A percentile compares a stretch with the other conserved stretches of the same genome.
These are phyloP conservation scores for Alternaria ventricosa DNA, from an alignment of 2,329 filamentous ascomycete genomes.

Conservation along the genomic window DNA sequence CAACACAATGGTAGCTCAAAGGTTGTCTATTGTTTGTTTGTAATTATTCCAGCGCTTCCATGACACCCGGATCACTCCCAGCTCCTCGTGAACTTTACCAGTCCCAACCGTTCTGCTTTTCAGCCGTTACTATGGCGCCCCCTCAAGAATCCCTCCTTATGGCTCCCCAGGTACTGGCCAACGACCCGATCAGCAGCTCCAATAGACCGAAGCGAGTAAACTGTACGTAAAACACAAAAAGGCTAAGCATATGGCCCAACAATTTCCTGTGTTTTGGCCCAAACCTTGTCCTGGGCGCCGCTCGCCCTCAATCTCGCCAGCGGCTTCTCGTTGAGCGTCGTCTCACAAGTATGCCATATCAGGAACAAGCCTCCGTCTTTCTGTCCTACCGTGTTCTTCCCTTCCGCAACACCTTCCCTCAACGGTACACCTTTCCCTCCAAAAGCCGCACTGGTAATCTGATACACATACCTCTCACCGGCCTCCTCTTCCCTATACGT, in stretches of 20 bases:
- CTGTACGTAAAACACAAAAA: neutral
- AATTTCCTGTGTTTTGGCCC: neutral
- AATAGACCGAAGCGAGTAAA: neutral
- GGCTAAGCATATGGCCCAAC: neutral
- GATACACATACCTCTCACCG: constrained; percentile 11
- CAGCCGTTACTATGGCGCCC: neutral
- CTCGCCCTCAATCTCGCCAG: neutral
- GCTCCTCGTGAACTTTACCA: neutral
- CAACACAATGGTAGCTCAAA: neutral
- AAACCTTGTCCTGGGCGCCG: neutral
- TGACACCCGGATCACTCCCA: neutral
- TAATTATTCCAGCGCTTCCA: neutral
- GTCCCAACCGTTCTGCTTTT: constrained; percentile 3
- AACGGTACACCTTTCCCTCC: neutral
- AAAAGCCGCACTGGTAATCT: constrained; percentile 13
- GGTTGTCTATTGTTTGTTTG: neutral
- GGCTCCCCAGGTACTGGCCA: neutral
- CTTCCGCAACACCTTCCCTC: neutral
- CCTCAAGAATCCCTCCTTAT: neutral
- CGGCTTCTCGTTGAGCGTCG: neutral
- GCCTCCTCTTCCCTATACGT: constrained; percentile 8
- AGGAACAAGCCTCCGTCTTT: neutral
- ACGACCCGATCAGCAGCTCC: neutral
- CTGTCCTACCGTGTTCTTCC: neutral
- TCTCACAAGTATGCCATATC: neutral